These are phyloP conservation scores for Parastagonospora nodorum DNA, from an alignment of 2,329 filamentous ascomycete species.

Conservation along the genomic window DNA sequence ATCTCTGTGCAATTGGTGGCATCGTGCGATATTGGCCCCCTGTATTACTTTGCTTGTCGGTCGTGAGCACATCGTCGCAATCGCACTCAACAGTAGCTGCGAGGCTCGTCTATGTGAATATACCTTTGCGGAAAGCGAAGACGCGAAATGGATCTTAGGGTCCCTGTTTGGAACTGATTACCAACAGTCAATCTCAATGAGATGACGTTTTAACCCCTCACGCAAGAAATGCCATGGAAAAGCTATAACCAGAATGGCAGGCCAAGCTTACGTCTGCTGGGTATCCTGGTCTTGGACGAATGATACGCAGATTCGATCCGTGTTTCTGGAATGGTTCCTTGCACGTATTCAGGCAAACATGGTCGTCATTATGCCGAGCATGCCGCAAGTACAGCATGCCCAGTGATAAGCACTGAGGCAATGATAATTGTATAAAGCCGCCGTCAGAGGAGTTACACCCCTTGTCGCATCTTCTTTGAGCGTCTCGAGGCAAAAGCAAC, in stretches of 20 bases:
- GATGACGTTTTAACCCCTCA: conserved; percentile 20
- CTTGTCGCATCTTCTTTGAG: background rate
- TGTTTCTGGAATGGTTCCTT: conserved; percentile 1
- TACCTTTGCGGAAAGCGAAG: too few species aligned
- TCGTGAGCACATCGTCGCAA: too few species aligned
- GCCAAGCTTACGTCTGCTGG: conserved; percentile 18
- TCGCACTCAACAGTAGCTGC: too few species aligned
- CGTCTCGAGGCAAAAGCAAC: background rate
- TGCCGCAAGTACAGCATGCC: background rate
- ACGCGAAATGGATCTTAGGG: too few species aligned
- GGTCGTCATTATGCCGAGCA: conserved; percentile 9
- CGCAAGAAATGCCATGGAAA: conserved; percentile 29
- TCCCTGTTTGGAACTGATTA: too few species aligned
- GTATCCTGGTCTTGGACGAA: conserved; percentile 8
- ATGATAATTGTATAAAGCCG: background rate
- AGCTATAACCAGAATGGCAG: conserved; percentile 26
- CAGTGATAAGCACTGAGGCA: background rate
- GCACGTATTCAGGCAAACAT: background rate
- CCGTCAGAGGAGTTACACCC: background rate
- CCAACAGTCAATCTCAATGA: background rate
- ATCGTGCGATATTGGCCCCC: too few species aligned
- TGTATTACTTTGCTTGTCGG: too few species aligned
- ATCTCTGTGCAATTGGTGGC: too few species aligned
- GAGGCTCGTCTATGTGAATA: too few species aligned
- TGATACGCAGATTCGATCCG: conserved; percentile 11